Evolutionary conservation across 225 moss, liverwort and hornwort species (phyloP), one percentile per base, ranked within the genome.

Genomic region (Lunularia cruciata): DNA sequence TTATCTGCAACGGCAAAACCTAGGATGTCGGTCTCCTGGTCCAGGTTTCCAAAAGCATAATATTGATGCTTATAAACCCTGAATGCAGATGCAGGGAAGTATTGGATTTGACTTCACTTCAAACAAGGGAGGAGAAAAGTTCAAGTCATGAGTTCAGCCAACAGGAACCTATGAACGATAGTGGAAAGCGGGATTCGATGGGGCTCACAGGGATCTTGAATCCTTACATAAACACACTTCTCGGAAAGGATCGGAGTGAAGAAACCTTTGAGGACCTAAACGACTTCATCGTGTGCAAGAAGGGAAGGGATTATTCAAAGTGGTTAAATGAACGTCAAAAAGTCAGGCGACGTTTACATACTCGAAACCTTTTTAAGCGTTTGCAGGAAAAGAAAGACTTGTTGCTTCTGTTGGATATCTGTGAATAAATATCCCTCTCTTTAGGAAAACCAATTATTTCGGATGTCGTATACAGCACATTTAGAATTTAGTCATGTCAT

Each of bases 271-370:
- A 96, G 49, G 96, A 96, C 73, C 69, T 96, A 70, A 87, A 89
- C 37, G 96, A 92, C 72, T 96, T 92, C 48, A 92, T 96, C 27
- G 92, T 96, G 52, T 87, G 92, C 57, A 96, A 92, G 76, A 68
- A 81, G 69, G 92, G 92, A 37, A 90, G 92, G 46, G 81, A 87
- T 66, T 92, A 96, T 56, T 79, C 87, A 0, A 73, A 53, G 45
- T 96, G 92, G 92, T 72, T 90, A 67, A 86, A 85, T 64, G 77
- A 80, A 46, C 86, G 92, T 51, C 79, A 79, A 72, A 89, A 78
- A 35, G 81, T 83, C 55, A 84, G 92, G 73, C 85, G 83, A 72
- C 76, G 87, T 34, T 75, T 85, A 64, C 81, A 79, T 26, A 83
- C 72, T 25, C 82, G 89, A 22, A 92, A 85, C 43, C 76, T 92